phyloP scores from a whole-genome alignment of 129 eudicot species.

The Arctium lappa region DNA sequence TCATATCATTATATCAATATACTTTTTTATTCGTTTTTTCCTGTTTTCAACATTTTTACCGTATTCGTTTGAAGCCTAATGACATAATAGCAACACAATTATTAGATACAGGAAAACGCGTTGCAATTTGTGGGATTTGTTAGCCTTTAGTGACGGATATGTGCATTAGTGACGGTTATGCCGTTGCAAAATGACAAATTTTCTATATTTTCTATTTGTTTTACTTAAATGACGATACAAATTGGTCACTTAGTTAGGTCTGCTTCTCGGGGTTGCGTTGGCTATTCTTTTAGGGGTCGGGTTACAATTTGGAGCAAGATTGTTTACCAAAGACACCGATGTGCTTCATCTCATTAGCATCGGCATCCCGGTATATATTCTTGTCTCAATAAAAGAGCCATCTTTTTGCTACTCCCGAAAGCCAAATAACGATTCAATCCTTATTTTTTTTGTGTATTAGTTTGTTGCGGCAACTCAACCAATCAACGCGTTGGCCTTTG shows the following conservation, averaged over 20 bases:
- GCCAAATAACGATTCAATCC: not conserved
- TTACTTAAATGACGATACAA: not conserved
- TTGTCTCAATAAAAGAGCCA: not conserved
- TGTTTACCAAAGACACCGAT: constrained; percentile 60
- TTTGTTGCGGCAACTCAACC: constrained; percentile 89
- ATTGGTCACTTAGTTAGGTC: constrained; percentile 51
- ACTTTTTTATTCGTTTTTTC: not conserved
- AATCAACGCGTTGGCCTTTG: constrained; percentile 74
- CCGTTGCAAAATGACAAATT: not conserved
- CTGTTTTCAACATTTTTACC: no score
- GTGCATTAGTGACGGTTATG: not conserved
- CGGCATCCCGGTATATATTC: constrained; percentile 70
- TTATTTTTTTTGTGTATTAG: constrained; percentile 24
- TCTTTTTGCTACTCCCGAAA: not conserved
- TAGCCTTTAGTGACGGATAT: not conserved
- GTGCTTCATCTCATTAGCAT: constrained; percentile 71
- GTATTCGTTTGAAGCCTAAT: not conserved
- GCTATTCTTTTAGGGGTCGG: constrained; percentile 67
- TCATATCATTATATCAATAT: not conserved
- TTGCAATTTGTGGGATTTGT: not conserved
- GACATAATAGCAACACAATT: not conserved
- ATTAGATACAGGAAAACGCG: not conserved
- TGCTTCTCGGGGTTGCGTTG: constrained; percentile 62
- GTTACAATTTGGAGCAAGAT: constrained; percentile 56
- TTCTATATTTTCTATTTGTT: not conserved